Base-by-base conservation (phyloP, 2,329 filamentous ascomycete genomes). In the Fusarium citri region DNA sequence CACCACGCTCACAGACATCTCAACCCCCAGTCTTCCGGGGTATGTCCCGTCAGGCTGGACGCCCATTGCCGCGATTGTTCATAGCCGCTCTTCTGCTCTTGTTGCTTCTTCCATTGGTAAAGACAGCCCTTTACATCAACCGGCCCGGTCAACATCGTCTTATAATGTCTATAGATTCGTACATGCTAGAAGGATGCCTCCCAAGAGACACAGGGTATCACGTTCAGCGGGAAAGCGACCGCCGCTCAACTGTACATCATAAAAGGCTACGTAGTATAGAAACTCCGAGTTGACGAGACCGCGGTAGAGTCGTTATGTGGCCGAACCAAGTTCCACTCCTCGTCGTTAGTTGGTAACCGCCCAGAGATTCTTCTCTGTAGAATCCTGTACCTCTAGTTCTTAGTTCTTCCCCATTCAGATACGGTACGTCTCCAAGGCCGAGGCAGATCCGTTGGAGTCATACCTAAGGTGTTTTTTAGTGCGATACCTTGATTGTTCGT, bases 361-460 rank as follows among this genome's bases (percentile, higher is more conserved):
- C 49, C 64, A 26, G 25, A 67, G 55, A 53, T 26, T 55, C 53
- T 54, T 51, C 18, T 20, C 26, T 34, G 62, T 47, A 37, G 51
- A 70, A 57, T 30, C 45, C 41, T 47, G 46, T 59, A 34, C 45
- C 37, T 65, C 55, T 56, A 42, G 51, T 54, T 55, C 26, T 50
- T 56, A 42, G 51, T 54, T 55, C 26, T 50, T 26, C 28, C 51
- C 31, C 31, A 40, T 26, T 23, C 54, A 53, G 57, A 65, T 37
- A 37, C 18, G 62, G 63, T 59, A 56, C 65, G 57, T 53, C 31
- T 58, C 55, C 53, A 62, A 66, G 59, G 62, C 69, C 64, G 69
- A 70, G 53, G 55, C 53, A 73, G 69, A 59, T 71, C 63, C 69
- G 63, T 67, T 70, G 55, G 63, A 74, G 72, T 68, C 65, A 73